Conservation (phyloP, 805 yeast species). For the Candida vartiovaarae region DNA sequence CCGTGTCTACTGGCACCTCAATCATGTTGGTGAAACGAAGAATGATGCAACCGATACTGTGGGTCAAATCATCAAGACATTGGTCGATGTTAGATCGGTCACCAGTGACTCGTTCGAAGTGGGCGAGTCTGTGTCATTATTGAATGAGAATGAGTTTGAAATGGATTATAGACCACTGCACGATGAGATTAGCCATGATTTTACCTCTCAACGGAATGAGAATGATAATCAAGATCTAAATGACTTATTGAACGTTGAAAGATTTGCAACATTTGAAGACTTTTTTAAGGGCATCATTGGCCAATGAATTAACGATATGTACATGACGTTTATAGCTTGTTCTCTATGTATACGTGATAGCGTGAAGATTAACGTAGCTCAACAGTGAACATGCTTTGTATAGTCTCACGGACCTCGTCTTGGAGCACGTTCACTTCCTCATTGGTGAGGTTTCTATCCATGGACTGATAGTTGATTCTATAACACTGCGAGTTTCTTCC, state of each 20-base stretch:
- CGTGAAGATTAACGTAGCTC: constrained; percentile 38
- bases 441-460: constrained; percentile 88
- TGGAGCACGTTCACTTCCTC: constrained; percentile 77
- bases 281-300: constrained; percentile 40
- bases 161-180: constrained; percentile 19
- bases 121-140: not conserved
- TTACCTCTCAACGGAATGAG: constrained; percentile 10
- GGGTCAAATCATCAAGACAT: constrained; percentile 44
- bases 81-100: constrained; percentile 27
- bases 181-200: constrained; percentile 22
- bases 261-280: constrained; percentile 44
- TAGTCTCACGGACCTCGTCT: constrained; percentile 50
- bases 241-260: constrained; percentile 9
- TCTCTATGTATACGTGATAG: not conserved
- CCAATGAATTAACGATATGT: not conserved
- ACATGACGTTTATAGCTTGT: constrained; percentile 12
- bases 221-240: not conserved
- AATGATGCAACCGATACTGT: constrained; percentile 57
- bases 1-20: constrained; percentile 50
- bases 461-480: constrained; percentile 86
- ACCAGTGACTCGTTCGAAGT: constrained; percentile 1
- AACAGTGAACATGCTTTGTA: constrained; percentile 46
- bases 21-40: constrained; percentile 46
- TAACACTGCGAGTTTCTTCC: constrained; percentile 75
- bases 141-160: constrained; percentile 7